Evolutionary conservation across 805 yeast species (phyloP).

Genomic region (Spathaspora girioi): DNA sequence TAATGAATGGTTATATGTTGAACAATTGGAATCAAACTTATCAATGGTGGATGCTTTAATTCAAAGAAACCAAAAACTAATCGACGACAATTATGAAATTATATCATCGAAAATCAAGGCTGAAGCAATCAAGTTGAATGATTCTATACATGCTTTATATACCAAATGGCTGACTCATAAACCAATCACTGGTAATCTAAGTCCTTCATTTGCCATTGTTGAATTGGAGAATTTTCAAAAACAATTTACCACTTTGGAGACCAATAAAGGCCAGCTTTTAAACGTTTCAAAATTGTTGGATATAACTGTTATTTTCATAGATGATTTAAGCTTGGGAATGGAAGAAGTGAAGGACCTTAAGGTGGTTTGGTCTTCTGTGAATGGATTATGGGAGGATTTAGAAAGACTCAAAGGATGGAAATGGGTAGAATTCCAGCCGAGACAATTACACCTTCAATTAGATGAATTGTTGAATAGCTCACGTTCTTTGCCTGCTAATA

Average conservation of each 20-base stretch:
- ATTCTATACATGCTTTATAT: slow-evolving; percentile 22
- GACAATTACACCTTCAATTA: slow-evolving; percentile 42
- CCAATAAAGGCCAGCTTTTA: slow-evolving; percentile 19
- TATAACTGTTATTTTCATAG: slow-evolving; percentile 24
- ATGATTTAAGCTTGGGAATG: slow-evolving; percentile 24
- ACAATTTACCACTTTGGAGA: slow-evolving; percentile 1
- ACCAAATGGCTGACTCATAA: slow-evolving; percentile 48
- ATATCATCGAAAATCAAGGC: slow-evolving; percentile 39
- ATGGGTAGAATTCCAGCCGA: slow-evolving; percentile 51
- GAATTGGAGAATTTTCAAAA: slow-evolving; percentile 25
- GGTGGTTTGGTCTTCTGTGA: slow-evolving; percentile 62
- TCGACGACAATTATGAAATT: slow-evolving; percentile 41
- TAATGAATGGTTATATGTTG: slow-evolving; percentile 53
- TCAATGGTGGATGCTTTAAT: slow-evolving; percentile 39
- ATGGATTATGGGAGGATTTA: slow-evolving; percentile 46
- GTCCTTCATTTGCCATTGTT: slow-evolving; percentile 43
- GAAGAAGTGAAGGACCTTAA: slow-evolving; percentile 56
- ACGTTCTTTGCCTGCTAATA: slow-evolving; percentile 51
- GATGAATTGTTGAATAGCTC: slow-evolving; percentile 48
- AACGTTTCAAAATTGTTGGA: slow-evolving; percentile 24
- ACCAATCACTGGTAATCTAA: slow-evolving; percentile 41
- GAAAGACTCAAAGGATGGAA: slow-evolving; percentile 34
- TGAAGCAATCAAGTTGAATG: slow-evolving; percentile 36
- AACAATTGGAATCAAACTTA: slow-evolving; percentile 56
- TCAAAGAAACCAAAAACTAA: slow-evolving; percentile 25